These are phyloP conservation scores for Talaromyces albobiverticillius DNA, from an alignment of 2,329 filamentous ascomycete genomes.

Conservation along the genomic window DNA sequence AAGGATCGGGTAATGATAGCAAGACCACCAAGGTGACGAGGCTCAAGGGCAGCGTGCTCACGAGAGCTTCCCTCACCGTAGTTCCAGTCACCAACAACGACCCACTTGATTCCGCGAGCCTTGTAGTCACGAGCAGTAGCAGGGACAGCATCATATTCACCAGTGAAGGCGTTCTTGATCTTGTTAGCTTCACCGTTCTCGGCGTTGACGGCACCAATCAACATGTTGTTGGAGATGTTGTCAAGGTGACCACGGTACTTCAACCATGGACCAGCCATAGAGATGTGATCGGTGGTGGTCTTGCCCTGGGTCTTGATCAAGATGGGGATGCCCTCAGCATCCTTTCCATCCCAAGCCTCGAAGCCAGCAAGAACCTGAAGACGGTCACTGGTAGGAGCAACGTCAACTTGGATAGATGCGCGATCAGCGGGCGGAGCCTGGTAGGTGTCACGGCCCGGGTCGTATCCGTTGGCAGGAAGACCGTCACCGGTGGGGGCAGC, in stretches of 20 bases:
- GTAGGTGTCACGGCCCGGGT: slow-evolving; percentile 90
- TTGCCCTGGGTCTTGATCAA: slow-evolving; percentile 96
- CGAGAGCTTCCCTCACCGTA: slow-evolving; percentile 97
- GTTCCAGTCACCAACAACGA: slow-evolving; percentile 99
- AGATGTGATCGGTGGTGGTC: slow-evolving; percentile 96
- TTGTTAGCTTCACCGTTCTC: slow-evolving; percentile 98
- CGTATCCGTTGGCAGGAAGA: slow-evolving; percentile 79
- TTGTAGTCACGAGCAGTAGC: slow-evolving; percentile 98
- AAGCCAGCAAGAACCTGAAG: slow-evolving; percentile 90
- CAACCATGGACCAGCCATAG: slow-evolving; percentile 94
- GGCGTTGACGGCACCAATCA: slow-evolving; percentile 94
- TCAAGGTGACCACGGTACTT: slow-evolving; percentile 98
- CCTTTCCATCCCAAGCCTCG: slow-evolving; percentile 86
- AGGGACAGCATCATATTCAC: slow-evolving; percentile 82
- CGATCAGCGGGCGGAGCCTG: slow-evolving; percentile 88
- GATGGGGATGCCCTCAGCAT: slow-evolving; percentile 78
- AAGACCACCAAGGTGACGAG: slow-evolving; percentile 91
- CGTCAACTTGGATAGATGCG: slow-evolving; percentile 68
- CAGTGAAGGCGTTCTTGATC: slow-evolving; percentile 84
- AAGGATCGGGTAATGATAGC: slow-evolving; percentile 95
- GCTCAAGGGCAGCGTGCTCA: slow-evolving; percentile 97
- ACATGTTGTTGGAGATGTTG: slow-evolving; percentile 99
- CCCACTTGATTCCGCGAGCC: slow-evolving; percentile 92
- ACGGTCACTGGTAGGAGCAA: slow-evolving; percentile 87
- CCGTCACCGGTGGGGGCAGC: slow-evolving; percentile 74